Conservation (phyloP, 805 yeast species). For the Tetrapisispora fleetii region DNA sequence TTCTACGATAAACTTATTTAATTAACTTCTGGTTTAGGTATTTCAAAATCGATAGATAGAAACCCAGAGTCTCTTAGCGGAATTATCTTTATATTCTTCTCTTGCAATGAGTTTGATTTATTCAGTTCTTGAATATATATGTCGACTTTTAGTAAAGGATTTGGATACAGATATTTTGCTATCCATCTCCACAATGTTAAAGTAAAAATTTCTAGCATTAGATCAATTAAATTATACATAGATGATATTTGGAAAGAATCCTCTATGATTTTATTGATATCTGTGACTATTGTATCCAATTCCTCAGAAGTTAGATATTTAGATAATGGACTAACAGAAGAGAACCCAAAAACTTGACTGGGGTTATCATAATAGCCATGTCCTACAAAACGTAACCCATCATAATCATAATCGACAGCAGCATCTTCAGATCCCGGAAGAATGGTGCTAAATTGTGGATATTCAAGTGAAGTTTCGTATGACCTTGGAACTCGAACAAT, state of each 20-base stretch:
- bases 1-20: background rate
- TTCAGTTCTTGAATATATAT: background rate
- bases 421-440: slow-evolving; percentile 60
- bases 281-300: slow-evolving; percentile 33
- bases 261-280: slow-evolving; percentile 35
- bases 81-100: slow-evolving; percentile 1
- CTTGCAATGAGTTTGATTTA: background rate
- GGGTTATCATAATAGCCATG: slow-evolving; percentile 31
- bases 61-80: background rate
- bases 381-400: slow-evolving; percentile 24
- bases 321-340: slow-evolving; percentile 45
- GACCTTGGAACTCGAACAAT: slow-evolving; percentile 57
- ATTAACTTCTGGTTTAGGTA: background rate
- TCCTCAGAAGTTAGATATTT: slow-evolving; percentile 31
- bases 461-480: slow-evolving; percentile 29
- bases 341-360: slow-evolving; percentile 34
- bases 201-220: slow-evolving; percentile 30
- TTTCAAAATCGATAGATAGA: slow-evolving; percentile 3
- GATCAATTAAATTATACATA: slow-evolving; percentile 34
- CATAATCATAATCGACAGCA: slow-evolving; percentile 32
- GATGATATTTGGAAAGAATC: slow-evolving; percentile 34
- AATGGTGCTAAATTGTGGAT: slow-evolving; percentile 46
- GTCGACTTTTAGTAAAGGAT: slow-evolving; percentile 1
- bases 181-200: slow-evolving; percentile 30
- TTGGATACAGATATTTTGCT: background rate